These are phyloP conservation scores for Ophiostoma sp. DNA, from an alignment of 2,329 filamentous ascomycete genomes.

Conservation along the genomic window DNA sequence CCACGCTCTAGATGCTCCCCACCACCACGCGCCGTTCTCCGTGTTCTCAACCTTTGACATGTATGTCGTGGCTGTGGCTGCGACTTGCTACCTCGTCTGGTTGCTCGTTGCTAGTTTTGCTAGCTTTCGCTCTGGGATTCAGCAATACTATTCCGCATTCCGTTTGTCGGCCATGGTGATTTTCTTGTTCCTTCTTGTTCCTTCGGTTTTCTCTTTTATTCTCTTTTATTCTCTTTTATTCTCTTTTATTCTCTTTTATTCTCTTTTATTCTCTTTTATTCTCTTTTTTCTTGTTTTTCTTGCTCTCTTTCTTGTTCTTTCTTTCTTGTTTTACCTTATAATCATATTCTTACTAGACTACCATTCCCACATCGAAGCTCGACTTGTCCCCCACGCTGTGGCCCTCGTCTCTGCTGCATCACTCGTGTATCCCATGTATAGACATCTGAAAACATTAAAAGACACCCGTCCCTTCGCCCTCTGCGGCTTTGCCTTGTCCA, in stretches of 20 bases:
- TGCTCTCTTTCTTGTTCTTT: background rate
- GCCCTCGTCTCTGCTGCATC: background rate
- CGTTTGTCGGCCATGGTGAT: background rate
- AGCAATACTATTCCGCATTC: background rate
- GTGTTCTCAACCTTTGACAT: constrained; percentile 6
- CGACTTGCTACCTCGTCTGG: background rate
- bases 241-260: background rate
- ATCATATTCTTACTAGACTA: too few relatives aligned
- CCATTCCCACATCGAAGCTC: background rate
- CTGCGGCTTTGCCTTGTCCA: background rate
- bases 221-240: background rate
- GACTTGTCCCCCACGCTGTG: constrained; percentile 3
- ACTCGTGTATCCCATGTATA: background rate
- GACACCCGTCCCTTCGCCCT: constrained; percentile 1
- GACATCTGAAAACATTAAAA: constrained; percentile 1
- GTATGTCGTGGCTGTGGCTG: background rate
- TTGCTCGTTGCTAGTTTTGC: background rate
- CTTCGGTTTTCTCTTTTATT: background rate
- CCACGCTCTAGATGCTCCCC: background rate
- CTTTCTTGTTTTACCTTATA: background rate
- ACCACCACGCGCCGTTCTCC: background rate
- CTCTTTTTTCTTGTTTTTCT: background rate
- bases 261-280: background rate
- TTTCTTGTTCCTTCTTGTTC: background rate
- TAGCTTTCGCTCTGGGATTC: too few relatives aligned